These are phyloP conservation scores for Avena sativa DNA, from an alignment of 176 grass and related monocot species.

Conservation along the genomic window DNA sequence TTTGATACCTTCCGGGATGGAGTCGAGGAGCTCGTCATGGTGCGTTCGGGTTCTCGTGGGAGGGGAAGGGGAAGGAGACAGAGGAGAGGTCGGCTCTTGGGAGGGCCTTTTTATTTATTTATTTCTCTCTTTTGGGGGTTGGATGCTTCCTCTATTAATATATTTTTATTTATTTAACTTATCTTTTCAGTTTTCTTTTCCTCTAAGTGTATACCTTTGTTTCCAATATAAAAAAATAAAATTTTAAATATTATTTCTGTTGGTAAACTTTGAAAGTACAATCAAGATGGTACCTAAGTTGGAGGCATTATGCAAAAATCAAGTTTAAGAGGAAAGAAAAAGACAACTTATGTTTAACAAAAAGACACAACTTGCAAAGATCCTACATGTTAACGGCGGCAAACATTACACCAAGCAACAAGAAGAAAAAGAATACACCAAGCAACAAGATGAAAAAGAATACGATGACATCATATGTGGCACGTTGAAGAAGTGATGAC, in stretches of 20 bases:
- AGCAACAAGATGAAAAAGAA: neutral
- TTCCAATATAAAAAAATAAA: no score
- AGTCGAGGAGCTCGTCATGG: conserved; percentile 68
- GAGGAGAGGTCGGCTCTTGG: neutral
- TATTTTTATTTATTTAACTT: no score
- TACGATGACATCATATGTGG: neutral
- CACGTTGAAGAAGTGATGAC: neutral
- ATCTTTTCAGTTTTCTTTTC: neutral
- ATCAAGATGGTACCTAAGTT: neutral
- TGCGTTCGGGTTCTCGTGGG: conserved; percentile 2
- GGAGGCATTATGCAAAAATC: no score
- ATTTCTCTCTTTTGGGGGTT: neutral
- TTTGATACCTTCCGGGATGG: conserved; percentile 51
- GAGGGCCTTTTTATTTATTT: neutral
- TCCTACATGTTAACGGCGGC: no score
- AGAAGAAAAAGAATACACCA: neutral
- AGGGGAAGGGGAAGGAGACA: conserved; percentile 18
- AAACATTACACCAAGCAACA: no score
- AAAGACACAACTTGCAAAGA: no score
- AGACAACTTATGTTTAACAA: no score
- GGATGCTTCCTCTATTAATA: neutral
- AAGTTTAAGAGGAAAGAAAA: no score
- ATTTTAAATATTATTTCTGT: no score
- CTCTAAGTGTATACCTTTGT: neutral
- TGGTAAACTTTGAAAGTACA: neutral